Evolutionary conservation across 352 stramenopile species (phyloP), one percentile per base, ranked within the genome.

Genomic region (Phytophthora multivora): DNA sequence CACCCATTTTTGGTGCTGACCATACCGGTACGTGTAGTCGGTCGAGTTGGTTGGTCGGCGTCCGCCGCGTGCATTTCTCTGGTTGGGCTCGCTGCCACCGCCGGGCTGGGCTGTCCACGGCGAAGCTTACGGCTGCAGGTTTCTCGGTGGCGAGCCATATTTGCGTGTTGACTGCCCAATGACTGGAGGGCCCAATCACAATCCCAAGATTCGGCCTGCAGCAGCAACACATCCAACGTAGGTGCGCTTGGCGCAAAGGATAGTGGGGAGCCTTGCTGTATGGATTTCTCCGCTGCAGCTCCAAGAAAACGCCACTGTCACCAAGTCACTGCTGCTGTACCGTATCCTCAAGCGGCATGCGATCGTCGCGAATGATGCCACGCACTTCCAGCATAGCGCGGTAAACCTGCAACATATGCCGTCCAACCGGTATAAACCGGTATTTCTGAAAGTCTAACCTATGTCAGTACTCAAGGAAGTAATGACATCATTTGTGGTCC

Each of bases 111-210:
- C 58, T 60, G 45, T 61, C 58, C 50, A 60, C 11, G 16, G 6
- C 8, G 2, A 21, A 15, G 41, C 31, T 18, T 12, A 36, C 25
- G 7, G 41, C 25, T 4, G n/a, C 26, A 15, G 19, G 10, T 3
- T 41, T 52, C 47, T 57, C 35, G 49, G 49, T 57, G 49, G 49
- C 39, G 40, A 46, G 52, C 3, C 23, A 21, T 30, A 53, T 41
- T 25, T 33, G 57, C 57, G 57, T 60, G 57, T 60, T 59, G 49
- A 36, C n/a, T n/a, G n/a, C n/a, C n/a, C n/a, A n/a, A n/a, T n/a
- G n/a, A n/a, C 40, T 41, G 23, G 19, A 52, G 28, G 21, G 23
- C 50, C 41, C 19, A 23, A 19, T 50, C 59, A 66, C 59, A 66
- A 66, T 55, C 59, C 21, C 42, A 50, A 55, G 35, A 50, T 53